Percentiles rank a stretch among this genome's conserved stretches.
Evolutionary conservation across 2,329 filamentous ascomycete species (phyloP).

Genomic region (Sclerotinia sclerotiorum): DNA sequence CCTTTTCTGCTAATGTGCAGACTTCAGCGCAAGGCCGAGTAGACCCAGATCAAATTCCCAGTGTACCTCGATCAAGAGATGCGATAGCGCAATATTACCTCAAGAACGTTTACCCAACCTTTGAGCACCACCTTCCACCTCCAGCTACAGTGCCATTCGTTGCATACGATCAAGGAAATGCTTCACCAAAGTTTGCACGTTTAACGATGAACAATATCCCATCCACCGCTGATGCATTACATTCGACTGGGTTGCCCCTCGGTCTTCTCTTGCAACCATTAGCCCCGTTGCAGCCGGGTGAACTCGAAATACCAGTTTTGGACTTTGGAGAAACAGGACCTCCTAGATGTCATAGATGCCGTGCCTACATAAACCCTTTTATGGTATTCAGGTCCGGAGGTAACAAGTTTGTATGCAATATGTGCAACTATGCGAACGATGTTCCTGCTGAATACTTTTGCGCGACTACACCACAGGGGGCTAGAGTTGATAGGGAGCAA

Average conservation of each 20-base stretch:
- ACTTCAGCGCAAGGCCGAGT: slow-evolving; percentile 72
- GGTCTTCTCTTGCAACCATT: slow-evolving; percentile 88
- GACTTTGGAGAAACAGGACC: slow-evolving; percentile 93
- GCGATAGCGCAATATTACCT: slow-evolving; percentile 79
- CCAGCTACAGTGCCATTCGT: slow-evolving; percentile 87
- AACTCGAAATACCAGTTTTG: slow-evolving; percentile 83
- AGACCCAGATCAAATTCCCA: slow-evolving; percentile 89
- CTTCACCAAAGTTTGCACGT: slow-evolving; percentile 89
- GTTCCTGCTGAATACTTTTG: slow-evolving; percentile 90
- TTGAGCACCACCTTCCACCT: slow-evolving; percentile 89
- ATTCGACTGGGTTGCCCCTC: slow-evolving; percentile 78
- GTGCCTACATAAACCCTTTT: slow-evolving; percentile 97
- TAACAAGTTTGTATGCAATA: slow-evolving; percentile 96
- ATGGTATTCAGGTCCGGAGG: slow-evolving; percentile 96
- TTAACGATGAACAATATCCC: slow-evolving; percentile 94
- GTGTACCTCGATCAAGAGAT: slow-evolving; percentile 83
- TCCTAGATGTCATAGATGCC: slow-evolving; percentile 86
- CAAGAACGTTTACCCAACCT: slow-evolving; percentile 87
- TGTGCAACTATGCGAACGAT: slow-evolving; percentile 97
- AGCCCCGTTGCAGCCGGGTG: slow-evolving; percentile 77
- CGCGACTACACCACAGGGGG: slow-evolving; percentile 81
- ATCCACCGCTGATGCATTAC: slow-evolving; percentile 73
- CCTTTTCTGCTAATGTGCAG: slow-evolving; percentile 49
- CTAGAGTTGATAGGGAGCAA: slow-evolving; percentile 83
- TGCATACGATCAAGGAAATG: slow-evolving; percentile 93